Evolutionary conservation across 192 early-diverging fungal species (phyloP).

Genomic region (Coemansia sp.): DNA sequence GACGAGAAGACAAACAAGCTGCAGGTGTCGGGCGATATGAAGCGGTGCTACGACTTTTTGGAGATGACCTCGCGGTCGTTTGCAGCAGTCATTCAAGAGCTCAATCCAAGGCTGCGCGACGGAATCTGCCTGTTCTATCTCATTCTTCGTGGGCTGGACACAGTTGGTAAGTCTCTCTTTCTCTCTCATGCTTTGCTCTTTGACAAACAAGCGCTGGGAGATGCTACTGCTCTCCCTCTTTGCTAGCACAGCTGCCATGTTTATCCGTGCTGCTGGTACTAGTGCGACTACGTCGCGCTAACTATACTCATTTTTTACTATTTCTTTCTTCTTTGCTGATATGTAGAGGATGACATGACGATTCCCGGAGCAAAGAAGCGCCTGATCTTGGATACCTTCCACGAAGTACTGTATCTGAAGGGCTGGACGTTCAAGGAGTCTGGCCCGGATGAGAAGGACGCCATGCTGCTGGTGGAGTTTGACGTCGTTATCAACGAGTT

Average conservation of each 20-base stretch:
- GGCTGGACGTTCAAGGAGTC: conserved; percentile 84
- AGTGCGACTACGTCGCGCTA: not conserved
- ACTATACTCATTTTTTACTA: too few species aligned
- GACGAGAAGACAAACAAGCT: conserved; percentile 61
- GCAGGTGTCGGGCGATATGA: conserved; percentile 59
- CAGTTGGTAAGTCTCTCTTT: conserved; percentile 66
- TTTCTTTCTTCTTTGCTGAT: not conserved
- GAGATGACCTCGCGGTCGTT: conserved; percentile 96
- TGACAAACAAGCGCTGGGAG: too few species aligned
- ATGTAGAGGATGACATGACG: conserved; percentile 94
- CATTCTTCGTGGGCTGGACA: conserved; percentile 94
- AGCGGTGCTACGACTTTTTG: conserved; percentile 88
- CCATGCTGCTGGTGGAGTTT: conserved; percentile 86
- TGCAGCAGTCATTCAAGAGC: conserved; percentile 90
- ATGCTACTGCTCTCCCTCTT: too few species aligned
- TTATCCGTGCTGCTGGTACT: not conserved
- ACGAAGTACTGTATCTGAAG: conserved; percentile 75
- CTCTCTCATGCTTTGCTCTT: too few species aligned
- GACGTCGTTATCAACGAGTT: conserved; percentile 91
- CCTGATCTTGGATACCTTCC: conserved; percentile 77
- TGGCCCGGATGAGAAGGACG: conserved; percentile 95
- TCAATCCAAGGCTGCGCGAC: conserved; percentile 79
- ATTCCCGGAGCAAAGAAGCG: conserved; percentile 77
- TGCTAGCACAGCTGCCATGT: too few species aligned
- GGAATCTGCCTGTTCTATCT: conserved; percentile 96